Evolutionary conservation across 2,329 filamentous ascomycete species (phyloP).

Genomic region (Aspergillus niger): DNA sequence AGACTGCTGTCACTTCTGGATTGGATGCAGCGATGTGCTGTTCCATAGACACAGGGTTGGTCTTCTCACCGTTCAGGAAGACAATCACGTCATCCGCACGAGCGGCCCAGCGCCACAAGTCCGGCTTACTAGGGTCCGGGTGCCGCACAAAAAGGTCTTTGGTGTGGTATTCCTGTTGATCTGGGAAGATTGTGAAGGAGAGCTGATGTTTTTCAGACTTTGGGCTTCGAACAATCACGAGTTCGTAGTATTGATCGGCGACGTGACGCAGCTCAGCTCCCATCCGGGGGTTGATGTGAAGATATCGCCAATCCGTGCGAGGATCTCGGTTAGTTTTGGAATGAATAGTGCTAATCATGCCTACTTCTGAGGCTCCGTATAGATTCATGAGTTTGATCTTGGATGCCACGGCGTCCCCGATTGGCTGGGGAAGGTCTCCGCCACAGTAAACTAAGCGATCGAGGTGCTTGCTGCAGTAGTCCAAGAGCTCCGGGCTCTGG

Average conservation of each 20-base stretch:
- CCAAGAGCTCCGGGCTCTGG: constrained; percentile 24
- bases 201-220: constrained; percentile 25
- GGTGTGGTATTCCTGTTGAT: constrained; percentile 34
- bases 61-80: constrained; percentile 30
- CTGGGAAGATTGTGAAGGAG: constrained; percentile 35
- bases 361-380: constrained; percentile 38
- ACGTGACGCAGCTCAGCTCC: constrained; percentile 28
- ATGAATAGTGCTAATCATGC: constrained; percentile 21
- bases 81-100: constrained; percentile 30
- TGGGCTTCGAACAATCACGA: constrained; percentile 31
- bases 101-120: constrained; percentile 21
- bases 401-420: constrained; percentile 38
- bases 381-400: constrained; percentile 37
- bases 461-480: constrained; percentile 32
- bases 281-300: constrained; percentile 33
- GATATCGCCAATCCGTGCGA: constrained; percentile 37
- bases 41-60: constrained; percentile 27
- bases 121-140: constrained; percentile 19
- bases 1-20: constrained; percentile 11
- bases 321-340: constrained; percentile 20
- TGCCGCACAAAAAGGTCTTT: constrained; percentile 39
- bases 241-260: constrained; percentile 35
- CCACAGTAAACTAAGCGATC: constrained; percentile 40
- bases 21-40: constrained; percentile 21
- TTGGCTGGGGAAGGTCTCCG: constrained; percentile 38